phyloP scores from a whole-genome alignment of 1,139 yeast species.

The Maudiozyma humilis region DNA sequence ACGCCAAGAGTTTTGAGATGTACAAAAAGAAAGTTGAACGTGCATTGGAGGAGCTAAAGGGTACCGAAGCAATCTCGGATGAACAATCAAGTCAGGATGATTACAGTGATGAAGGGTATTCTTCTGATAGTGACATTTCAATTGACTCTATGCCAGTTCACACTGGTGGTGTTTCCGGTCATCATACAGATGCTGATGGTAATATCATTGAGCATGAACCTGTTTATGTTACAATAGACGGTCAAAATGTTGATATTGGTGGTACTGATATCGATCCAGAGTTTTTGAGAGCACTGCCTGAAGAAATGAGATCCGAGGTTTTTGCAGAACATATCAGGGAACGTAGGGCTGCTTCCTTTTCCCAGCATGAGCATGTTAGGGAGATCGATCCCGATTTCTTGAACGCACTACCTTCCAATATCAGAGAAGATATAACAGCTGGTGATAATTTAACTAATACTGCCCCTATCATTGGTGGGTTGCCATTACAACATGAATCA shows the following conservation, averaged over 20 bases:
- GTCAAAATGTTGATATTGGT: constrained; percentile 72
- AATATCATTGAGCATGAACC: constrained; percentile 37
- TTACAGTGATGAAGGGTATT: background rate
- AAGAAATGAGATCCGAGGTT: constrained; percentile 88
- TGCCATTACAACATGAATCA: too few relatives aligned
- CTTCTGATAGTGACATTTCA: background rate
- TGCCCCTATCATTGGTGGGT: too few relatives aligned
- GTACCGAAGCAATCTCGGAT: background rate
- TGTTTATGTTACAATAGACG: constrained; percentile 66
- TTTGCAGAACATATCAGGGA: constrained; percentile 80
- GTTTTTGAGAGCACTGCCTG: constrained; percentile 83
- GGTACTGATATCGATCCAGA: constrained; percentile 91
- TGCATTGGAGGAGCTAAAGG: too few relatives aligned
- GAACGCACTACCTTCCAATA: constrained; percentile 77
- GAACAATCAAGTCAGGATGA: too few relatives aligned
- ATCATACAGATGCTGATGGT: background rate
- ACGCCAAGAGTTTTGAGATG: constrained; percentile 40
- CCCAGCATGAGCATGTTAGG: constrained; percentile 36
- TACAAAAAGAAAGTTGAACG: too few relatives aligned
- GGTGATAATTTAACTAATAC: too few relatives aligned
- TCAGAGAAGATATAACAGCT: too few relatives aligned
- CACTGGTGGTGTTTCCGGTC: too few relatives aligned
- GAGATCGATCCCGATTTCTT: constrained; percentile 79
- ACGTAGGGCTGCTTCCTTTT: constrained; percentile 39
- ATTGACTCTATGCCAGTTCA: background rate